phyloP scores from a whole-genome alignment of 805 yeast genomes.

The Lachancea fermentati region DNA sequence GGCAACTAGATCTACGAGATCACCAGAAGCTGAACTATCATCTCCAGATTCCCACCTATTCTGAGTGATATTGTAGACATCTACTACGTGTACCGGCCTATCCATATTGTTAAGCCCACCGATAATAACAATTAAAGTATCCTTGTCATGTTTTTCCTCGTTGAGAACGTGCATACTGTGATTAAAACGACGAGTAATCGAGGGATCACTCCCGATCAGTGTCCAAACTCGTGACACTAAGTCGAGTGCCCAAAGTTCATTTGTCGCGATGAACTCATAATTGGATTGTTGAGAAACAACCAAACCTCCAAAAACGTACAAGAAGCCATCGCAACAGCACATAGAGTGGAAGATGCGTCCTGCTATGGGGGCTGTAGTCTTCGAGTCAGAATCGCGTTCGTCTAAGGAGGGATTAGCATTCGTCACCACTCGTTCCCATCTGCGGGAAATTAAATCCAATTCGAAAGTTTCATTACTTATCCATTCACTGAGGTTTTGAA shows the following conservation, averaged over 20 bases:
- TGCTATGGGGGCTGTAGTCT: not conserved
- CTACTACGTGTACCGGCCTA: constrained; percentile 25
- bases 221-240: constrained; percentile 49
- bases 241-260: constrained; percentile 68
- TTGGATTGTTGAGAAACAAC: constrained; percentile 34
- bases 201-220: constrained; percentile 39
- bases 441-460: constrained; percentile 51
- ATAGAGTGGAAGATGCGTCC: constrained; percentile 56
- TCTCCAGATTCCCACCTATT: constrained; percentile 27
- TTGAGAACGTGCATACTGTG: constrained; percentile 42
- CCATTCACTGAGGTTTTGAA: constrained; percentile 33
- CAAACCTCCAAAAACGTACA: constrained; percentile 66
- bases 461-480: constrained; percentile 61
- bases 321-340: constrained; percentile 41
- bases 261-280: constrained; percentile 41
- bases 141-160: constrained; percentile 25
- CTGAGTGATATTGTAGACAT: constrained; percentile 28
- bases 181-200: constrained; percentile 41
- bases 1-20: constrained; percentile 10
- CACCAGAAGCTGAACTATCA: constrained; percentile 8
- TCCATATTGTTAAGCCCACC: constrained; percentile 33
- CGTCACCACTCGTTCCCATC: constrained; percentile 46
- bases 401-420: not conserved
- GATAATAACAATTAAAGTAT: constrained; percentile 28
- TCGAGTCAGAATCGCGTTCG: not conserved